Evolutionary conservation across 2,329 filamentous ascomycete genomes (phyloP), one percentile per base, ranked within the genome.

Genomic region (Rutstroemia sp.): DNA sequence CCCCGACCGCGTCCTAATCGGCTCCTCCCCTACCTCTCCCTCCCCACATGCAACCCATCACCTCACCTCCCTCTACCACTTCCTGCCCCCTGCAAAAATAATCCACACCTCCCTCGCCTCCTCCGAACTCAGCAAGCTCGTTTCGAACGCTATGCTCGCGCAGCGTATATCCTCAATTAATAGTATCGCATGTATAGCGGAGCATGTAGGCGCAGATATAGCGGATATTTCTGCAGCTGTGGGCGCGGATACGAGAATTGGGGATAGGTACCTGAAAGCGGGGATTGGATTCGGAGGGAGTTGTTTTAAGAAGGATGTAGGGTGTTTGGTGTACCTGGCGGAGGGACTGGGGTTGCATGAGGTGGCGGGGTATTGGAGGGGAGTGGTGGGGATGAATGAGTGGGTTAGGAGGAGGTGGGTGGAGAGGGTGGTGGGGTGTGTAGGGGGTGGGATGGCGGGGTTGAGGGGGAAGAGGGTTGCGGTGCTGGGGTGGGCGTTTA

Each of bases 141-240:
- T 86, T 0, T 86, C 88, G 57, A 92, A 92, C 70, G 86, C 87
- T 2, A 84, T 92, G 79, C 77, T 92, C 8, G 88, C 88, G 1
- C 88, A 92, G 72, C 80, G 88, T 51, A 88, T 92, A 65, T 87
- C 83, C 67, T 89, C 84, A 71, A 89, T 92, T 73, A 92, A 92
- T 72, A 84, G 86, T 12, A 80, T 92, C 58, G 87, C 84, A n/a
- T 86, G 87, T 4, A 82, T 92, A 30, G 92, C 88, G 68, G 88
- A 92, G 71, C 79, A 79, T 60, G 87, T 84, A 0, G 87, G 87
- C 16, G 88, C 88, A 12, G 83, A 90, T 64, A 79, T 92, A n/a
- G 78, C 85, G 59, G 86, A 91, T 70, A 79, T 92, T 2, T 79
- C 86, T 14, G 74, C 75, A 38, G 81, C 84, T 5, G 78, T 88